phyloP scores from a whole-genome alignment of 495 filamentous ascomycete genomes.

The Lasiosphaeriaceae sp. region DNA sequence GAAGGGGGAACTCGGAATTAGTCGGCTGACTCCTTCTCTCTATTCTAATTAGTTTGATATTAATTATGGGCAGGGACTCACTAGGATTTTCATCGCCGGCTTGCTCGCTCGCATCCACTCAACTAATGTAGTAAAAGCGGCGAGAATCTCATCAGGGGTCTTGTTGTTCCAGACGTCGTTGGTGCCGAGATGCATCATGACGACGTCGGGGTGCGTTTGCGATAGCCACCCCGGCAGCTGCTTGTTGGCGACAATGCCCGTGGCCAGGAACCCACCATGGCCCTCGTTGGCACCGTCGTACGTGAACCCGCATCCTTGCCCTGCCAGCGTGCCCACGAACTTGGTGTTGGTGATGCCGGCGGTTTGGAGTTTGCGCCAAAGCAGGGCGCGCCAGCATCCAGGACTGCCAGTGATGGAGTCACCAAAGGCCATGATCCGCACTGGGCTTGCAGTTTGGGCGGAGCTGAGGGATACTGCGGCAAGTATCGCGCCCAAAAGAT shows the following conservation, averaged over 20 bases:
- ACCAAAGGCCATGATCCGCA: constrained; percentile 37
- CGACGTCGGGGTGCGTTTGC: constrained; percentile 36
- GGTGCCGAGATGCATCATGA: constrained; percentile 47
- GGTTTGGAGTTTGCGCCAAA: constrained; percentile 31
- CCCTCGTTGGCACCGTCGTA: constrained; percentile 48
- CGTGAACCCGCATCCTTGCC: constrained; percentile 33
- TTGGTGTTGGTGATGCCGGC: constrained; percentile 30
- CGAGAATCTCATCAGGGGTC: constrained; percentile 29
- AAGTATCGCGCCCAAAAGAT: not conserved
- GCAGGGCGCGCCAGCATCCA: constrained; percentile 40
- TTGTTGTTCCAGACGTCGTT: constrained; percentile 44
- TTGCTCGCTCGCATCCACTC: constrained; percentile 41
- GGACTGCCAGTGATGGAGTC: constrained; percentile 39
- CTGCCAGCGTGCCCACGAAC: constrained; percentile 37
- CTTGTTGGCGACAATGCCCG: constrained; percentile 36
- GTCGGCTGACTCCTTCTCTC: too few species aligned
- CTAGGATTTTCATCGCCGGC: constrained; percentile 37
- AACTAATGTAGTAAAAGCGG: constrained; percentile 35
- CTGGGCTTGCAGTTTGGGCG: constrained; percentile 1
- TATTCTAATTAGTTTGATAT: too few species aligned
- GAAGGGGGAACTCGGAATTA: too few species aligned
- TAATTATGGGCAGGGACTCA: too few species aligned
- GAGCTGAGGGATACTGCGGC: not conserved
- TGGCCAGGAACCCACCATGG: constrained; percentile 40
- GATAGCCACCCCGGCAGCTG: constrained; percentile 40